These are phyloP conservation scores for Fusarium azukiicola DNA, from an alignment of 2,329 filamentous ascomycete genomes.

Conservation along the genomic window DNA sequence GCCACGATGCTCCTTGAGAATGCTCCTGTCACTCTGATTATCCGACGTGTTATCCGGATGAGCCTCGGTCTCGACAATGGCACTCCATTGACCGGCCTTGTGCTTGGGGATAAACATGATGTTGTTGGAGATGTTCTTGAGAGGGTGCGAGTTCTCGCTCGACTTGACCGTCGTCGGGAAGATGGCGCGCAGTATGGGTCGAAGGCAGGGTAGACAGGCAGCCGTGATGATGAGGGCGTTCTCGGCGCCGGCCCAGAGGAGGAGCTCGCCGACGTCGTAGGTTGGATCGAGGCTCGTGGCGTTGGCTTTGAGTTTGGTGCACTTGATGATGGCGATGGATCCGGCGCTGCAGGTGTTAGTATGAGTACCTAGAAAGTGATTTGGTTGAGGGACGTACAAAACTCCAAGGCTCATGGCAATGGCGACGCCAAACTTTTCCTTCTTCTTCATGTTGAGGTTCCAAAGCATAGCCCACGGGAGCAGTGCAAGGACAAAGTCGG, in stretches of 20 bases:
- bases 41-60: conserved; percentile 31
- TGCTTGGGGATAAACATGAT: conserved; percentile 47
- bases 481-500: conserved; percentile 43
- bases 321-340: conserved; percentile 43
- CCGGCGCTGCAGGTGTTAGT: conserved; percentile 23
- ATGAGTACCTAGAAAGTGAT: fast-evolving
- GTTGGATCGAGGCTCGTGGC: conserved; percentile 42
- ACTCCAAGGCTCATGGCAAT: conserved; percentile 44
- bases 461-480: conserved; percentile 44
- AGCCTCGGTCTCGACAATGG: conserved; percentile 37
- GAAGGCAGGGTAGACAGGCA: conserved; percentile 37
- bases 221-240: conserved; percentile 45
- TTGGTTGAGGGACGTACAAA: conserved; percentile 12
- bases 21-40: conserved; percentile 44
- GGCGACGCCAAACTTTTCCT: conserved; percentile 45
- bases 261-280: conserved; percentile 43
- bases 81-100: conserved; percentile 45
- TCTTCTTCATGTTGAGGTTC: conserved; percentile 48
- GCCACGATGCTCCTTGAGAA: conserved; percentile 32
- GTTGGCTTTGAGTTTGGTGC: conserved; percentile 44
- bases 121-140: conserved; percentile 41
- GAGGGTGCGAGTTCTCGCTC: conserved; percentile 38
- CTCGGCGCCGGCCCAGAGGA: conserved; percentile 39
- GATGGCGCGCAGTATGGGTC: conserved; percentile 35
- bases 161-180: conserved; percentile 40